These are phyloP conservation scores for Plantago major DNA, from an alignment of 257 asterid genomes.

Conservation along the genomic window DNA sequence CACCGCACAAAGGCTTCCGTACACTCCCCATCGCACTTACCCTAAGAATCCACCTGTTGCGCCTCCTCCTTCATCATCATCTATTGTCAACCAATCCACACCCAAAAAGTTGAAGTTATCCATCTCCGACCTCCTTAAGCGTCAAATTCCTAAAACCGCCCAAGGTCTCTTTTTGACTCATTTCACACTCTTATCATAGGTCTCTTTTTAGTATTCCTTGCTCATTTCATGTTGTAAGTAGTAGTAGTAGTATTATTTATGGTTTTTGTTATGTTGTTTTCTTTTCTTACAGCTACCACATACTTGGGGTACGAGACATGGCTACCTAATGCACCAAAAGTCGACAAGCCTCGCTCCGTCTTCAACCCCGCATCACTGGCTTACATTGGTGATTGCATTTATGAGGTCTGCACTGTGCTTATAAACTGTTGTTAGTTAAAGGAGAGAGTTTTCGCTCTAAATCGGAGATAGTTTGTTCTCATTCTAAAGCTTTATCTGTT, in stretches of 20 bases:
- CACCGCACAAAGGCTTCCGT: constrained; percentile 55
- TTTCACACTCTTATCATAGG: too few relatives aligned
- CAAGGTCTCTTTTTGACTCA: constrained; percentile 30
- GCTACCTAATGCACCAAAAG: constrained; percentile 75
- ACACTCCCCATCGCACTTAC: constrained; percentile 80
- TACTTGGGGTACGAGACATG: constrained; percentile 81
- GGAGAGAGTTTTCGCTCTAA: too few relatives aligned
- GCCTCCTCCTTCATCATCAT: constrained; percentile 21
- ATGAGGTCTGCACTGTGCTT: constrained; percentile 49
- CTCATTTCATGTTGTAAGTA: neutral
- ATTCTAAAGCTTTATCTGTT: too few relatives aligned
- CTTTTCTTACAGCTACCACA: constrained; percentile 30
- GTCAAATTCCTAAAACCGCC: constrained; percentile 28
- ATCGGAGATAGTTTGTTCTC: too few relatives aligned
- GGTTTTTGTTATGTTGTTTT: constrained; percentile 15
- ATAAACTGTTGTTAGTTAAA: too few relatives aligned
- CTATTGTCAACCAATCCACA: constrained; percentile 22
- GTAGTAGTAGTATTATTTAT: too few relatives aligned
- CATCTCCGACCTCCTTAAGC: constrained; percentile 69
- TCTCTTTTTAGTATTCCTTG: neutral
- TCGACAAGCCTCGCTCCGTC: constrained; percentile 81
- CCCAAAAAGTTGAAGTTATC: constrained; percentile 35
- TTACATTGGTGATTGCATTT: constrained; percentile 87
- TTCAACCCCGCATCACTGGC: constrained; percentile 87
- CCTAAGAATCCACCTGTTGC: constrained; percentile 39